Conservation (phyloP, 768 basidiomycete species). For the Rhizopogon salebrosus region DNA sequence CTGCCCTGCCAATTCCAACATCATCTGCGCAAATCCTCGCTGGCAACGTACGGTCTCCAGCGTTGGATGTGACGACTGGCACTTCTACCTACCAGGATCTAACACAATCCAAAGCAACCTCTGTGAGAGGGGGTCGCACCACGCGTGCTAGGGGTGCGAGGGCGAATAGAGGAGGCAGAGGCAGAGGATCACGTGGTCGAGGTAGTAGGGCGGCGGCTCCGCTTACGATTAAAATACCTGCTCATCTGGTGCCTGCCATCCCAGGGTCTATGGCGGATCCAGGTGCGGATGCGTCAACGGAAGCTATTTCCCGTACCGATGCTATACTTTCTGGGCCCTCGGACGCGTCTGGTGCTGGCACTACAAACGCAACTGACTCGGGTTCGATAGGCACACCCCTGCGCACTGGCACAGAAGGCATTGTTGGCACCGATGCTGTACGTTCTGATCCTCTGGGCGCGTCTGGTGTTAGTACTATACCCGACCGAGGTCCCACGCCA, state of each 20-base stretch:
- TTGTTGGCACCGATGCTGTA: neutral
- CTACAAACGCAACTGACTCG: neutral
- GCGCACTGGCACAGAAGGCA: neutral
- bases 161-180: neutral
- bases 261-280: too few relatives aligned
- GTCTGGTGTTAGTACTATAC: neutral
- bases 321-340: neutral
- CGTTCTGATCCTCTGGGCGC: neutral
- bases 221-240: neutral
- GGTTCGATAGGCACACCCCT: neutral
- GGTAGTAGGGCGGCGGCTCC: neutral
- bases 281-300: neutral
- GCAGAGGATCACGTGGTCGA: neutral
- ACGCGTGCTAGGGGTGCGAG: neutral
- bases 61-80: too few relatives aligned
- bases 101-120: neutral
- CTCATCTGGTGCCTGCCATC: neutral
- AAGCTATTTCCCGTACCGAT: neutral
- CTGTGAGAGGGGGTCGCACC: neutral
- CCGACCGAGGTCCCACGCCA: neutral
- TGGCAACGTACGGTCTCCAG: neutral
- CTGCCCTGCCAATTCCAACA: too few relatives aligned
- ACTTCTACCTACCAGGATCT: neutral
- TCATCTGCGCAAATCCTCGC: neutral
- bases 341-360: neutral